Conservation (phyloP, 352 stramenopile genomes). For the Thalassiosira mediterranea region DNA sequence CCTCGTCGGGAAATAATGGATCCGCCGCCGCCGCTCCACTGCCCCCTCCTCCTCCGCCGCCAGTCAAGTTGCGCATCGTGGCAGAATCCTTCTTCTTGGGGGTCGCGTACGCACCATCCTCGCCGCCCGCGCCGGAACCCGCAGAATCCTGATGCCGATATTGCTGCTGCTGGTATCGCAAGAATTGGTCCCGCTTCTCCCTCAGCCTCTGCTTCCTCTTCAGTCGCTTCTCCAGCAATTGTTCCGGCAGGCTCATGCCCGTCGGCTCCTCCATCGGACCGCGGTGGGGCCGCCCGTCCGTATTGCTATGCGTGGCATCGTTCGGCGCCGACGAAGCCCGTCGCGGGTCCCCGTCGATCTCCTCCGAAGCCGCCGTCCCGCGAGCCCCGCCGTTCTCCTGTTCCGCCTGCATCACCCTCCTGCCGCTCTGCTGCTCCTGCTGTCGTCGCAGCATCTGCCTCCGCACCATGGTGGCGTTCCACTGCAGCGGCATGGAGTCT, state of each 20-base stretch:
- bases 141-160: background rate
- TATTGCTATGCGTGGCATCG: background rate
- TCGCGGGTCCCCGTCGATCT: background rate
- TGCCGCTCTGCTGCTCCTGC: background rate
- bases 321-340: background rate
- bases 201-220: constrained; percentile 23
- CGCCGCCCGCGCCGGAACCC: background rate
- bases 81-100: background rate
- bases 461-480: constrained; percentile 10
- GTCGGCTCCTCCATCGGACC: background rate
- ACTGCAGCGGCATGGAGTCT: background rate
- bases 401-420: background rate
- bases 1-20: constrained; percentile 32
- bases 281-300: background rate
- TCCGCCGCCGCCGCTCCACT: background rate
- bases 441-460: background rate
- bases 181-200: constrained; percentile 27
- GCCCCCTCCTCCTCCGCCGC: background rate
- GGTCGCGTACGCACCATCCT: background rate
- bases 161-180: constrained; percentile 20
- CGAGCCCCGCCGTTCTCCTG: background rate
- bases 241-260: constrained; percentile 28
- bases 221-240: constrained; percentile 35
- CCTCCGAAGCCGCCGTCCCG: background rate
- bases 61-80: background rate